A percentile compares a stretch with the other conserved stretches of the same genome.
Evolutionary conservation across 495 filamentous ascomycete genomes (phyloP).

Genomic region (Trypethelium eluteriae): DNA sequence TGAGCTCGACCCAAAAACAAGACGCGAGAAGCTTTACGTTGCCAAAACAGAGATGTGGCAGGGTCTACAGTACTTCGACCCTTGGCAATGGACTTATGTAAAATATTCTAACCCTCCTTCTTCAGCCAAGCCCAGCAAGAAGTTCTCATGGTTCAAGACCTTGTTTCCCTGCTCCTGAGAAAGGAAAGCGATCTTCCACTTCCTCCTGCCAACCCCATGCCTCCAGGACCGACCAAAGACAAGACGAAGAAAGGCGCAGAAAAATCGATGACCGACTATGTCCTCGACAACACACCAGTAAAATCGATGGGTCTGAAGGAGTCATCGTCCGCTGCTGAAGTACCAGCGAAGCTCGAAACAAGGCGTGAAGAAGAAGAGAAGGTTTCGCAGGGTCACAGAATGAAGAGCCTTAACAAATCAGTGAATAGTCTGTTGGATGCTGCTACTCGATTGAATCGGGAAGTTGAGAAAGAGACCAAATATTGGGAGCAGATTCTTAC

Average conservation of each 20-base stretch:
- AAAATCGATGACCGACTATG: slow-evolving; percentile 7
- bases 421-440: slow-evolving; percentile 67
- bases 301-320: background rate
- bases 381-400: slow-evolving; percentile 34
- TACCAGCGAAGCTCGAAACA: background rate
- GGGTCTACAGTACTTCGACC: background rate
- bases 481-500: slow-evolving; percentile 85
- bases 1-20: slow-evolving; percentile 6
- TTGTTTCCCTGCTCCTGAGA: slow-evolving; percentile 75
- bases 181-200: slow-evolving; percentile 67
- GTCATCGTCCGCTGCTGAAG: background rate
- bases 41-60: slow-evolving; percentile 22
- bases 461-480: slow-evolving; percentile 66
- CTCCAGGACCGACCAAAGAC: background rate
- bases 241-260: slow-evolving; percentile 7
- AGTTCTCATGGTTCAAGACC: slow-evolving; percentile 64
- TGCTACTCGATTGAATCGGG: slow-evolving; percentile 61
- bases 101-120: background rate
- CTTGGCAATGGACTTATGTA: background rate
- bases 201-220: slow-evolving; percentile 46
- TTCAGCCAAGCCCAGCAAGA: slow-evolving; percentile 50
- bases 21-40: slow-evolving; percentile 11
- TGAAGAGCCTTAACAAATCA: slow-evolving; percentile 65
- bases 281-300: background rate
- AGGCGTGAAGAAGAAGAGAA: background rate